Conservation (phyloP, 331 rosid genomes). For the Rosa hybrid region DNA sequence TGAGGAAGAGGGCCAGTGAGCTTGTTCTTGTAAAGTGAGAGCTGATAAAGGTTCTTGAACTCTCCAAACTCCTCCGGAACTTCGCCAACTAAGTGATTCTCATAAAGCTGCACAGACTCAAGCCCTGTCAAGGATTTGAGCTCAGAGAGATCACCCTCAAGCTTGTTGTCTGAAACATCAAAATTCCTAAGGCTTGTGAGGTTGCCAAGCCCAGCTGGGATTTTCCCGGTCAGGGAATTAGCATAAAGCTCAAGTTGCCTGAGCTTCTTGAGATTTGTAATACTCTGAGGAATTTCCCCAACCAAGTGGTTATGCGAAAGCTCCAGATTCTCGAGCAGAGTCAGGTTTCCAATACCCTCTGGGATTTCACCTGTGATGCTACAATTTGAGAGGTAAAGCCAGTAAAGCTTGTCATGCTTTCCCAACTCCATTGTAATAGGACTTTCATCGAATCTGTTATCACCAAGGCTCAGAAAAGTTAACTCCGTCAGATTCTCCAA, state of each 20-base stretch:
- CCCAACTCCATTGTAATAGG: slow-evolving; percentile 61
- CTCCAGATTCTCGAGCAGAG: slow-evolving; percentile 65
- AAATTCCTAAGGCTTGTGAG: slow-evolving; percentile 56
- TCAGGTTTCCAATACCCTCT: slow-evolving; percentile 66
- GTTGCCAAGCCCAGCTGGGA: slow-evolving; percentile 69
- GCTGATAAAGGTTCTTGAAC: slow-evolving; percentile 39
- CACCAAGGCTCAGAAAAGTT: slow-evolving; percentile 74
- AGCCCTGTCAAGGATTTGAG: slow-evolving; percentile 52
- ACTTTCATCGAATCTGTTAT: slow-evolving; percentile 47
- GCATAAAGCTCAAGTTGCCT: slow-evolving; percentile 65
- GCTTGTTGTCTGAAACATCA: slow-evolving; percentile 59
- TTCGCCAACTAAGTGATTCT: slow-evolving; percentile 59
- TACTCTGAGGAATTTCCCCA: slow-evolving; percentile 69
- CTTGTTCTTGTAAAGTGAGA: slow-evolving; percentile 67
- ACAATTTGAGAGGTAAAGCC: slow-evolving; percentile 82
- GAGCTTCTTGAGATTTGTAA: slow-evolving; percentile 55
- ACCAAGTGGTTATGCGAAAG: slow-evolving; percentile 55
- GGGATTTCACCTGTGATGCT: slow-evolving; percentile 72
- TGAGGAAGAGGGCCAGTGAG: slow-evolving; percentile 75
- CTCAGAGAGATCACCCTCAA: slow-evolving; percentile 81
- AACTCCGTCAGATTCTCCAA: slow-evolving; percentile 58
- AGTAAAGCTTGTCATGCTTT: slow-evolving; percentile 63
- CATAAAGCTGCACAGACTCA: slow-evolving; percentile 58
- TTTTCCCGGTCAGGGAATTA: slow-evolving; percentile 53
- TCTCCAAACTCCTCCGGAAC: slow-evolving; percentile 81